Evolutionary conservation across 177 flowering plant genomes (phyloP).

Genomic region (Vitis hybrid): DNA sequence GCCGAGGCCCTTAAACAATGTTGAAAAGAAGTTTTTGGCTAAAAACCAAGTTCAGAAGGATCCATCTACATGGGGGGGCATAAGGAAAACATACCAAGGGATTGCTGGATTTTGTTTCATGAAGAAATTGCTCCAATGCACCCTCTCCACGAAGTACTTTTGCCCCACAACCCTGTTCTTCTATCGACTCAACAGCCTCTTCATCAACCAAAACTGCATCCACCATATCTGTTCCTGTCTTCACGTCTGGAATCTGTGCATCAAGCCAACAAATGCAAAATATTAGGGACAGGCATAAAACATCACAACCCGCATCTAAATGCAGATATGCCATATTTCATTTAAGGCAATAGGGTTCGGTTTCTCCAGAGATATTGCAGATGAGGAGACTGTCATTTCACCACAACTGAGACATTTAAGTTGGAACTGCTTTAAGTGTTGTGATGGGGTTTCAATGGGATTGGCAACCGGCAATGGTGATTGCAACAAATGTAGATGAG

Average conservation of each 20-base stretch:
- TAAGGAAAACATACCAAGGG: conserved; percentile 31
- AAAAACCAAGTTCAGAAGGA: too few relatives aligned
- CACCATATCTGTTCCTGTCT: conserved; percentile 50
- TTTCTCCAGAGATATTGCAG: not conserved
- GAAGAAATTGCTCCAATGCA: conserved; percentile 44
- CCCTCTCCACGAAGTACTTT: conserved; percentile 71
- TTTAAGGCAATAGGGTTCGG: too few relatives aligned
- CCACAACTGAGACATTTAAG: not conserved
- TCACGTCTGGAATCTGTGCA: conserved; percentile 71
- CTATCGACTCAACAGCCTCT: conserved; percentile 63
- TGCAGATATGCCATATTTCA: too few relatives aligned
- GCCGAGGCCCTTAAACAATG: too few relatives aligned
- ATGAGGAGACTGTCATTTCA: not conserved
- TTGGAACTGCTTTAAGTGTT: not conserved
- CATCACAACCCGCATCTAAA: too few relatives aligned
- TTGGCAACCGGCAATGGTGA: not conserved
- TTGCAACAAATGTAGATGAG: not conserved
- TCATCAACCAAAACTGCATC: conserved; percentile 85
- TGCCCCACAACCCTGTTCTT: conserved; percentile 61
- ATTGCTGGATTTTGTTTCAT: conserved; percentile 31
- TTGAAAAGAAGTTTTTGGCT: too few relatives aligned
- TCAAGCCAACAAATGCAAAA: too few relatives aligned
- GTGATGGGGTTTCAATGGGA: not conserved
- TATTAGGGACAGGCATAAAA: too few relatives aligned
- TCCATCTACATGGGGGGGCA: not conserved